These are phyloP conservation scores for Ceratocystis ficicola DNA, from an alignment of 2,329 filamentous ascomycete genomes.

Conservation along the genomic window DNA sequence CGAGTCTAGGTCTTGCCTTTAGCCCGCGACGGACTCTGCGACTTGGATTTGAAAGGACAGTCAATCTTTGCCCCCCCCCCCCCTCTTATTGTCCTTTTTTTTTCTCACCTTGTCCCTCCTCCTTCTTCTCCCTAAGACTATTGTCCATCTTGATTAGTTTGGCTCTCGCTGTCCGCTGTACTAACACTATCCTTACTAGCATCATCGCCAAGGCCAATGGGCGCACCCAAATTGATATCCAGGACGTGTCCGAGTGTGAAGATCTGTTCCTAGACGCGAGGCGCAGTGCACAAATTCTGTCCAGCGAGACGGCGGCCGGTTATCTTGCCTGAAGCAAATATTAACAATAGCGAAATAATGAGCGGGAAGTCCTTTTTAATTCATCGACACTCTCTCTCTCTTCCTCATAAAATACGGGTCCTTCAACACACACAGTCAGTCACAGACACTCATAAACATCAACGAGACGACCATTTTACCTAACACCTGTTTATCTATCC, in stretches of 20 bases:
- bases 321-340: slow-evolving; percentile 44
- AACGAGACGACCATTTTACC: no score
- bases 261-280: slow-evolving; percentile 74
- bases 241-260: slow-evolving; percentile 69
- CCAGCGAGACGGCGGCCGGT: slow-evolving; percentile 47
- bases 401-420: no score
- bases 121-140: background rate
- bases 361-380: background rate
- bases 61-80: background rate
- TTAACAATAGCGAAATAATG: background rate
- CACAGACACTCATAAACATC: no score
- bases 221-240: slow-evolving; percentile 60
- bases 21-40: background rate
- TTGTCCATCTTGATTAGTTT: background rate
- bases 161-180: background rate
- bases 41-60: background rate
- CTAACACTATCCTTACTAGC: slow-evolving; percentile 32
- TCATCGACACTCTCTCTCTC: background rate
- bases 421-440: no score
- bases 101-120: background rate
- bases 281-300: slow-evolving; percentile 60
- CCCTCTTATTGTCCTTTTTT: background rate
- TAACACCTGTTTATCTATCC: no score
- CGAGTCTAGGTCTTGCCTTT: background rate
- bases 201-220: slow-evolving; percentile 82